phyloP scores from a whole-genome alignment of 2,329 filamentous ascomycete genomes.

The Xylariaceae sp. region DNA sequence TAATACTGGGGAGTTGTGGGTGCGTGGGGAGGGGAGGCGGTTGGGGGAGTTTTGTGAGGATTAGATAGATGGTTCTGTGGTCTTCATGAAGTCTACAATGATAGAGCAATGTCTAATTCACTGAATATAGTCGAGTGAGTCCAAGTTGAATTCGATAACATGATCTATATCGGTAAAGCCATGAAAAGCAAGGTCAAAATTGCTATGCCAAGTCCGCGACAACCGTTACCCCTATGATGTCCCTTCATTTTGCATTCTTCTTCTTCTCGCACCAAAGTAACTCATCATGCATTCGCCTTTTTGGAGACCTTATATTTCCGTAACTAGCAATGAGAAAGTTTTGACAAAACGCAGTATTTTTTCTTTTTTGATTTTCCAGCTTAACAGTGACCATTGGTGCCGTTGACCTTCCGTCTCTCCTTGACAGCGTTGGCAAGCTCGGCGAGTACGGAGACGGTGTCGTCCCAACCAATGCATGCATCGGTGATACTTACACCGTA shows the following conservation, averaged over 20 bases:
- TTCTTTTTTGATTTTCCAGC: neutral
- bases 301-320: neutral
- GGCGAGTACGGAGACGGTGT: constrained; percentile 75
- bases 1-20: constrained; percentile 42
- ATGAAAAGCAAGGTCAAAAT: neutral
- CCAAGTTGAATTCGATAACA: neutral
- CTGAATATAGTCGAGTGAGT: too few relatives aligned
- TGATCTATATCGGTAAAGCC: neutral
- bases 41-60: neutral
- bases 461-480: constrained; percentile 92
- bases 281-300: neutral
- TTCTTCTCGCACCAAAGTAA: neutral
- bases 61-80: neutral
- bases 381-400: constrained; percentile 26
- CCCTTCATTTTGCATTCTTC: neutral
- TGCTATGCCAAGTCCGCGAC: neutral
- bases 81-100: too few relatives aligned
- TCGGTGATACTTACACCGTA: constrained; percentile 97
- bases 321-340: neutral
- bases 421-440: constrained; percentile 74
- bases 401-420: constrained; percentile 54
- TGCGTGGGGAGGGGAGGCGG: constrained; percentile 28
- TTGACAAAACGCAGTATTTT: neutral
- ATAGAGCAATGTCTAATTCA: too few relatives aligned
- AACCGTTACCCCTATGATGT: neutral